Conservation (phyloP, 2,329 filamentous ascomycete genomes). For the Scedosporium aurantiacum region DNA sequence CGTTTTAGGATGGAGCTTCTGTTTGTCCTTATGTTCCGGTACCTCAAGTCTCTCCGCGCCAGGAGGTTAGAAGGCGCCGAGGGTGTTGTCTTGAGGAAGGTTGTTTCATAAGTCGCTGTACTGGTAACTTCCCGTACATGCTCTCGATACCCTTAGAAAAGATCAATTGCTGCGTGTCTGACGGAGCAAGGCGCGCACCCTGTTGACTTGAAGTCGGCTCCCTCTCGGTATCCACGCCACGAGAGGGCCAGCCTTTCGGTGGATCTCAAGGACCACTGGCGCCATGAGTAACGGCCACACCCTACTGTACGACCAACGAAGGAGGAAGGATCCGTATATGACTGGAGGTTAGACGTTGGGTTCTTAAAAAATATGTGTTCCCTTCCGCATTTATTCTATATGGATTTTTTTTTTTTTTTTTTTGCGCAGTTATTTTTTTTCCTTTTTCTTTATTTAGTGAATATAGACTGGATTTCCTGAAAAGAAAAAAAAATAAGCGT, state of each 20-base stretch:
- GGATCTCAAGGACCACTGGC: background rate
- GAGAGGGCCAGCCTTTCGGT: background rate
- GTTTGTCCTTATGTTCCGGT: conserved; percentile 78
- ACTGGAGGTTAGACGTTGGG: background rate
- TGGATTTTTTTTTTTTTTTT: background rate
- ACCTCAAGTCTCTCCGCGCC: conserved; percentile 56
- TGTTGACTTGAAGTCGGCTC: too few species aligned
- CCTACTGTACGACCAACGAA: background rate
- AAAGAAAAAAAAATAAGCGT: too few species aligned
- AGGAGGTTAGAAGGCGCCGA: background rate
- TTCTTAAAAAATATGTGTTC: background rate
- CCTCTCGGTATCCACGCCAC: background rate
- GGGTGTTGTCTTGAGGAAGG: conserved; percentile 4
- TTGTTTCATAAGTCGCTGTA: background rate
- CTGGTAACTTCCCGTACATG: background rate
- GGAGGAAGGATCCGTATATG: background rate
- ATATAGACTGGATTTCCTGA: background rate
- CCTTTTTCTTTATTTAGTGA: background rate
- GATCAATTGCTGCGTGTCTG: too few species aligned
- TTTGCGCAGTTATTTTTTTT: background rate
- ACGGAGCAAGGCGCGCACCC: too few species aligned
- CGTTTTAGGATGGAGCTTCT: conserved; percentile 64
- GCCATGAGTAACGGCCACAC: background rate
- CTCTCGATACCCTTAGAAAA: background rate
- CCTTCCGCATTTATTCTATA: background rate